phyloP scores from a whole-genome alignment of 2,329 filamentous ascomycete species.

The Cryoendolithus antarcticus region DNA sequence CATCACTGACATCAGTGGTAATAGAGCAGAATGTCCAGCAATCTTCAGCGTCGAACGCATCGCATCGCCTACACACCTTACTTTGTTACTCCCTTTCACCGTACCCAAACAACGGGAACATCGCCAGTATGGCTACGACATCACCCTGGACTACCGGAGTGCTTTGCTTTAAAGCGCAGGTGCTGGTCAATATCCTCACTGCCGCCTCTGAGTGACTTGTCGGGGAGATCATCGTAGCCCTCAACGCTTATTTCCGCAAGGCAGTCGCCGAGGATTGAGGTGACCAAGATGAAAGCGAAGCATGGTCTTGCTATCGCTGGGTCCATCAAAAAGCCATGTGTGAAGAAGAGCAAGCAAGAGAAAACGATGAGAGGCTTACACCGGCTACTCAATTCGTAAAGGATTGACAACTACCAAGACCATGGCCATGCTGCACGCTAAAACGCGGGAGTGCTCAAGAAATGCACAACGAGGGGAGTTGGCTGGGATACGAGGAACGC shows the following conservation, averaged over 20 bases:
- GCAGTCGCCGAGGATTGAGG: too few species aligned
- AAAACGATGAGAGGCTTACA: slow-evolving; percentile 6
- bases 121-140: neutral
- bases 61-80: too few species aligned
- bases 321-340: slow-evolving; percentile 1
- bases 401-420: too few species aligned
- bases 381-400: slow-evolving; percentile 24
- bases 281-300: slow-evolving; percentile 4
- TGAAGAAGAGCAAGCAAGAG: slow-evolving; percentile 1
- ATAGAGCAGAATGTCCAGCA: too few species aligned
- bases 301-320: slow-evolving; percentile 6
- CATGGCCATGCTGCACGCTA: too few species aligned
- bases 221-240: neutral
- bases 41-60: too few species aligned
- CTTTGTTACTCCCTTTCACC: slow-evolving; percentile 16
- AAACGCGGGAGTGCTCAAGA: too few species aligned
- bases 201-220: neutral
- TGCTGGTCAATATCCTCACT: neutral
- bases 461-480: too few species aligned
- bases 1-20: too few species aligned
- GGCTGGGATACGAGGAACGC: too few species aligned
- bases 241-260: too few species aligned
- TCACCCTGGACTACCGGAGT: neutral
- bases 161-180: too few species aligned
- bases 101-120: slow-evolving; percentile 3